These are phyloP conservation scores for Pneumocystis wakefieldiae DNA, from an alignment of 1,139 yeast species.

Conservation along the genomic window DNA sequence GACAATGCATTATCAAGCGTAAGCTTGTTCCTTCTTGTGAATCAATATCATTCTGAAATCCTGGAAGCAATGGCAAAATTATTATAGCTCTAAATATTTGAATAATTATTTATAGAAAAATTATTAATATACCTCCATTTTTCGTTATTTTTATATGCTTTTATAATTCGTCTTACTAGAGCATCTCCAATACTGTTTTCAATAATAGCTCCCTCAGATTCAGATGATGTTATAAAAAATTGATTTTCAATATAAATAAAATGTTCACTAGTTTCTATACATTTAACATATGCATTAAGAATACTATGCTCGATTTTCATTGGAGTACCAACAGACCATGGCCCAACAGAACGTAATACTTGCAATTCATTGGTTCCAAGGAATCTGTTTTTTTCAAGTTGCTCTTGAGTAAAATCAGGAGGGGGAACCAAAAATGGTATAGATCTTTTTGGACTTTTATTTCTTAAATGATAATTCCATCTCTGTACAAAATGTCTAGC, in stretches of 20 bases:
- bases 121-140: constrained; percentile 38
- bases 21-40: constrained; percentile 88
- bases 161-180: constrained; percentile 76
- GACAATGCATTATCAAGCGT: constrained; percentile 92
- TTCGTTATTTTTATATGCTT: constrained; percentile 66
- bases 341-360: constrained; percentile 70
- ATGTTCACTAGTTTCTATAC: constrained; percentile 84
- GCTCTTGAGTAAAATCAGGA: constrained; percentile 63
- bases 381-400: constrained; percentile 46
- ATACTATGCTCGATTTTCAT: constrained; percentile 70
- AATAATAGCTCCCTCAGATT: constrained; percentile 70
- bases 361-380: constrained; percentile 89
- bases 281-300: constrained; percentile 78
- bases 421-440: constrained; percentile 92
- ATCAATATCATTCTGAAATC: constrained; percentile 88
- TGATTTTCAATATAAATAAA: constrained; percentile 90
- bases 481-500: constrained; percentile 92
- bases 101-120: not conserved
- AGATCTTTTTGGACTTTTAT: constrained; percentile 82
- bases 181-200: constrained; percentile 93
- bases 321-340: constrained; percentile 78
- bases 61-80: constrained; percentile 93
- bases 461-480: constrained; percentile 88
- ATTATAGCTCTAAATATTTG: constrained; percentile 44
- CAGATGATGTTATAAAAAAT: constrained; percentile 78